Evolutionary conservation across 2,329 filamentous ascomycete species (phyloP), one percentile per base, ranked within the genome.

Genomic region (Penicillium sp.): DNA sequence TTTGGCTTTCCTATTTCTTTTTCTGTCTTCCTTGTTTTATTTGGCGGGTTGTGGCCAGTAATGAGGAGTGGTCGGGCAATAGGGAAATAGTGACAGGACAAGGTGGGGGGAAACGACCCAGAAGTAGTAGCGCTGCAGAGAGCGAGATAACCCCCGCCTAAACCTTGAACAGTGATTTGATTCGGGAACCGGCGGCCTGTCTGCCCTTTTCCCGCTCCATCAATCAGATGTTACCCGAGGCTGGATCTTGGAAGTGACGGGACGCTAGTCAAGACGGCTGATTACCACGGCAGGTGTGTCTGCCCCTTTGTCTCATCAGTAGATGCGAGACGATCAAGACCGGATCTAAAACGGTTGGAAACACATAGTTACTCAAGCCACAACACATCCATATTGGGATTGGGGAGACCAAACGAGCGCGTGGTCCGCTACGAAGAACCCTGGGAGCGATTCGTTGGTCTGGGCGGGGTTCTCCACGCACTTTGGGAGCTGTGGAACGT

Each of bases 151-250:
- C 58, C 61, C 48, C 53, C 59, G 57, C 51, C 49, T 59, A 55
- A 61, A 62, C 57, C 49, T 62, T 62, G 57, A 61, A 52, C 39
- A 31, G 39, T 57, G 59, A 56, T 61, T 58, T 33, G 45, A 56
- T 56, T 57, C 55, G 59, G 62, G 57, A 27, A 4, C 26, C 46
- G 33, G 48, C 48, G 45, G 55, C 41, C 24, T 50, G 21, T 45
- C 41, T 39, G 6, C 56, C 41, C 39, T 16, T 33, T 35, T 46
- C n/a, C 43, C 44, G 11, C 48, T 56, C 55, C 48, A 54, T 64
- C 57, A 64, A 65, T 62, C 59, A 65, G 22, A 63, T 58, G 59
- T 57, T 49, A 56, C 58, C 57, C 59, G 57, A 58, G 56, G 56
- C 57, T 62, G 54, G 49, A 55, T 62, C 48, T 55, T 35, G 53